These are phyloP conservation scores for Botrytis medusae DNA, from an alignment of 2,329 filamentous ascomycete genomes.

Conservation along the genomic window DNA sequence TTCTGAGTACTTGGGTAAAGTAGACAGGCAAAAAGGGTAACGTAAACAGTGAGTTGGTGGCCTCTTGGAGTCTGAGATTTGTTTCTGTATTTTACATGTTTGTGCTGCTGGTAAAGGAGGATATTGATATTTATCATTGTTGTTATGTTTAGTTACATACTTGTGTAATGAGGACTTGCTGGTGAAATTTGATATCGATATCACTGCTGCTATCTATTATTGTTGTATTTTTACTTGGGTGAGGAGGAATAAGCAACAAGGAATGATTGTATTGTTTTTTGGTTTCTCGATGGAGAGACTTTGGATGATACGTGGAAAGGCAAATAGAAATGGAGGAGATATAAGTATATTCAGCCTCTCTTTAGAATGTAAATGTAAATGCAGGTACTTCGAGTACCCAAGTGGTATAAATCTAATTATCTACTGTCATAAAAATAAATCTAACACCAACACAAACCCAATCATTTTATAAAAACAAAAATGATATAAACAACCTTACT, in stretches of 20 bases:
- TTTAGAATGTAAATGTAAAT: constrained; percentile 5
- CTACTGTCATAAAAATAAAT: background rate
- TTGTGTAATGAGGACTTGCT: too few relatives aligned
- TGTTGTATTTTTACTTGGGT: too few relatives aligned
- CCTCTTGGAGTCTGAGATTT: too few relatives aligned
- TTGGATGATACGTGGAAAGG: background rate
- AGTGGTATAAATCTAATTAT: constrained; percentile 5
- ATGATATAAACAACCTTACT: background rate
- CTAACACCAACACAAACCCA: background rate
- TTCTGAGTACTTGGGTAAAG: too few relatives aligned
- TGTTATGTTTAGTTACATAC: too few relatives aligned
- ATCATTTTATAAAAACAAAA: constrained; percentile 4
- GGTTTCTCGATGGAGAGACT: too few relatives aligned
- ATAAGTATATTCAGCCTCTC: constrained; percentile 13
- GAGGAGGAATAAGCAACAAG: too few relatives aligned
- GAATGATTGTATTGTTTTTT: too few relatives aligned
- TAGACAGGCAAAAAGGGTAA: too few relatives aligned
- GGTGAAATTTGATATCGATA: background rate
- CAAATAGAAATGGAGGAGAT: background rate
- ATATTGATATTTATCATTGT: too few relatives aligned
- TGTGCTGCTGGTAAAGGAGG: background rate
- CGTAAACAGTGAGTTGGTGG: too few relatives aligned
- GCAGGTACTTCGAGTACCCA: background rate
- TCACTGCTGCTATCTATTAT: background rate
- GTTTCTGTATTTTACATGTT: too few relatives aligned